These are phyloP conservation scores for Cantharellus anzutake DNA, from an alignment of 768 basidiomycete genomes.

Conservation along the genomic window DNA sequence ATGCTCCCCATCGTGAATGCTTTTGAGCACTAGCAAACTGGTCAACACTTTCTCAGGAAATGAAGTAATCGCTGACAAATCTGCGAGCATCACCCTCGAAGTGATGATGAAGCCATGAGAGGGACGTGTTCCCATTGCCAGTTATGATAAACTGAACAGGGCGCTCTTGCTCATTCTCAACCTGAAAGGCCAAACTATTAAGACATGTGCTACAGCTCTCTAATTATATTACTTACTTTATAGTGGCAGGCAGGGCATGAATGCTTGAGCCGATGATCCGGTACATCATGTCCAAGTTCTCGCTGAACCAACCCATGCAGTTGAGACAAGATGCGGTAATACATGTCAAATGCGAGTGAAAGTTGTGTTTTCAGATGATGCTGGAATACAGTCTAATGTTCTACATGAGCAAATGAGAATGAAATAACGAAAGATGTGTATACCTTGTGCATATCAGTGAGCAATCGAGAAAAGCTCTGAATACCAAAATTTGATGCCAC, in stretches of 20 bases:
- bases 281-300: slow-evolving; percentile 14
- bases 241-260: slow-evolving; percentile 21
- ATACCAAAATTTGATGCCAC: slow-evolving; percentile 10
- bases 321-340: slow-evolving; percentile 14
- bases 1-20: too few relatives aligned
- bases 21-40: neutral
- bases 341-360: slow-evolving; percentile 20
- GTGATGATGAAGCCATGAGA: neutral
- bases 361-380: slow-evolving; percentile 10
- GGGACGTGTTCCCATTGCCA: neutral
- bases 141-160: neutral
- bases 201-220: neutral
- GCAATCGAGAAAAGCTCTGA: slow-evolving; percentile 14
- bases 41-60: neutral
- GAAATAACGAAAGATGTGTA: neutral
- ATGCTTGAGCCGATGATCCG: slow-evolving; percentile 19
- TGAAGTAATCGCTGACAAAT: neutral
- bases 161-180: too few relatives aligned
- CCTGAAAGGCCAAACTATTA: too few relatives aligned
- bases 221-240: neutral
- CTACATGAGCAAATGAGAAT: too few relatives aligned
- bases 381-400: slow-evolving; percentile 14
- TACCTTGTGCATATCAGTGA: slow-evolving; percentile 15
- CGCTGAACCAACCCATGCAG: slow-evolving; percentile 13
- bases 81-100: neutral